Evolutionary conservation across 2,329 filamentous ascomycete genomes (phyloP), one percentile per base, ranked within the genome.

Genomic region (Alternaria sp.): DNA sequence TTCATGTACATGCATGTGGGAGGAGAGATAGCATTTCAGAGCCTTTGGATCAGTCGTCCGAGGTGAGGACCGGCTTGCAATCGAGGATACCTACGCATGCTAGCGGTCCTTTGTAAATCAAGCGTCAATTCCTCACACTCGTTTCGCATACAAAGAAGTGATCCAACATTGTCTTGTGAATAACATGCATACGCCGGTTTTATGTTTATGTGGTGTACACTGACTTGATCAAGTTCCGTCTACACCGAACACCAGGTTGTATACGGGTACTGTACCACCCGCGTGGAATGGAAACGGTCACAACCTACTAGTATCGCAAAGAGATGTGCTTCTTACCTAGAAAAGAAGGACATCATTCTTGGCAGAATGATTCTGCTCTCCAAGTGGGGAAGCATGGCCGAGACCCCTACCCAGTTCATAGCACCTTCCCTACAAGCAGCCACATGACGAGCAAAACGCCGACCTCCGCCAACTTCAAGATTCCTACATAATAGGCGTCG

Each of bases 81-180:
- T 83, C 80, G 80, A 83, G 81, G 81, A 83, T 78, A 78, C 80
- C 81, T 81, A 77, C 75, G 79, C 79, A 73, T 81, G 81, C 80
- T 76, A 78, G 76, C 72, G 77, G 77, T 77, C 75, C 73, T 75
- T 79, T 77, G 72, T 77, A 78, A 77, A 79, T 78, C 74, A 72
- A 77, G 69, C 71, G 68, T 73, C 75, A 77, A 76, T 72, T 74
- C 71, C 73, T 74, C 71, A 76, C 67, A 63, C 62, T 76, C 70
- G 66, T 68, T 76, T 56, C n/a, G 19, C 40, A 25, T n/a, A 25
- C 25, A 10, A 28, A 6, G 15, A 25, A 28, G 36, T 58, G 46
- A 57, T n/a, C n/a, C 13, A 12, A 26, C 11, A 17, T n/a, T 21
- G 3, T n/a, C 9, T 12, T 21, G 19, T 52, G 49, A 30, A 23